phyloP scores from a whole-genome alignment of 345 rosid genomes.

The Murraya paniculata region DNA sequence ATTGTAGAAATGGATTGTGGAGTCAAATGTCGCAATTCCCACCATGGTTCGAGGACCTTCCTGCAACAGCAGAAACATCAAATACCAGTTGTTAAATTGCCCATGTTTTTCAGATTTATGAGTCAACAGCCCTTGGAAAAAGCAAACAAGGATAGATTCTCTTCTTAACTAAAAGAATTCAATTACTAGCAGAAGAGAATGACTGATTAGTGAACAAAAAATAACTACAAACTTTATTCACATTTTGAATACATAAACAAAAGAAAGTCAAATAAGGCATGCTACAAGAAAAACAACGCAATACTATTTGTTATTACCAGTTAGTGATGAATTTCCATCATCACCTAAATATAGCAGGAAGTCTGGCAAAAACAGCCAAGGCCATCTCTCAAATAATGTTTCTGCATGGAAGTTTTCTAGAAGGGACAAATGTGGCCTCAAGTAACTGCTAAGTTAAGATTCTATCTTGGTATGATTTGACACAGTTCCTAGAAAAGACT shows the following conservation, averaged over 20 bases:
- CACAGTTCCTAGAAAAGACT: neutral
- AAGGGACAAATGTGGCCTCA: neutral
- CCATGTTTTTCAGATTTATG: neutral
- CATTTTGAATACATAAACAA: neutral
- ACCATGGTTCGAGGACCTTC: conserved; percentile 98
- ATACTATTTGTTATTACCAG: neutral
- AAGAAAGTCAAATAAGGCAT: neutral
- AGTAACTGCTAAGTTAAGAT: neutral
- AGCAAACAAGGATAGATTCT: neutral
- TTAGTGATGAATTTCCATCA: neutral
- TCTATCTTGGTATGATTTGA: neutral
- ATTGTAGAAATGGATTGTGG: conserved; percentile 91
- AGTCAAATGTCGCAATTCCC: conserved; percentile 97
- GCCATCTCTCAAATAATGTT: neutral
- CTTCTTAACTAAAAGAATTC: neutral
- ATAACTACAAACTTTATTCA: neutral
- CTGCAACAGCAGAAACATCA: conserved; percentile 42
- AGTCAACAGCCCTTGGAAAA: neutral
- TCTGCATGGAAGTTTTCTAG: neutral
- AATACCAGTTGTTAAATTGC: neutral
- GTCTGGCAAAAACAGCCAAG: neutral
- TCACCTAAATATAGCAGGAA: neutral
- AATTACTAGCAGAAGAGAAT: neutral
- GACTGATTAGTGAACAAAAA: neutral
- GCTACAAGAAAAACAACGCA: neutral